Percentiles rank a stretch among this genome's conserved stretches.
Evolutionary conservation across 768 basidiomycete genomes (phyloP).

Genomic region (Auriscalpium microsporum): DNA sequence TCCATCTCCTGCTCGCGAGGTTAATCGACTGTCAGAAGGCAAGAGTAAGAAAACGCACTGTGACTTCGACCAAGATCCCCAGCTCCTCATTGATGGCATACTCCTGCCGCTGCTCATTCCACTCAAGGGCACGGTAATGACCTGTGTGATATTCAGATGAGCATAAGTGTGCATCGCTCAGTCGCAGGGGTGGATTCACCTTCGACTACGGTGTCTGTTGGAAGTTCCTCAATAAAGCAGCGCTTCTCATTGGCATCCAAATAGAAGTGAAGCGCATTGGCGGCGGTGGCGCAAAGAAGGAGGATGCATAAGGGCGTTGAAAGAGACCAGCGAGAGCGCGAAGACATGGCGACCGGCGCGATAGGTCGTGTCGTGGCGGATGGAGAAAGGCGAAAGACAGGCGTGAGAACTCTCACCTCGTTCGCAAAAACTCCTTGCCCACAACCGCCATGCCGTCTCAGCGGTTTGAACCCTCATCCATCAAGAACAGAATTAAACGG

Average conservation of each 20-base stretch:
- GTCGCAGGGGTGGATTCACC: constrained; percentile 37
- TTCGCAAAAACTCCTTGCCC: not conserved
- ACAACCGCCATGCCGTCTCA: constrained; percentile 39
- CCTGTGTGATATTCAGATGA: constrained; percentile 35
- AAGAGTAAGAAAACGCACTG: constrained; percentile 43
- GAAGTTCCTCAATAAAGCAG: constrained; percentile 95
- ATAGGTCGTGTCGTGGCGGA: not conserved
- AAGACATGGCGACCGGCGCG: constrained; percentile 1
- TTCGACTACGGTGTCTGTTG: constrained; percentile 91
- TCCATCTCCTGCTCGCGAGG: constrained; percentile 65
- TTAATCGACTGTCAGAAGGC: not conserved
- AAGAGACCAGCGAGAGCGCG: constrained; percentile 14
- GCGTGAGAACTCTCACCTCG: not conserved
- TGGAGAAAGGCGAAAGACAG: not conserved
- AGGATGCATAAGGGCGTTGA: constrained; percentile 29
- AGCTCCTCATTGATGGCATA: constrained; percentile 70
- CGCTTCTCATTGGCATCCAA: constrained; percentile 88
- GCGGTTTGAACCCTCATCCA: constrained; percentile 55
- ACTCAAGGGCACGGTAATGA: constrained; percentile 88
- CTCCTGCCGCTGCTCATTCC: constrained; percentile 61
- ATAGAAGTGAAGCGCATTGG: constrained; percentile 90
- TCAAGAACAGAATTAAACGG: constrained; percentile 85
- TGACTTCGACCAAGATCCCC: constrained; percentile 86
- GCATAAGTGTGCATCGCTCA: not conserved
- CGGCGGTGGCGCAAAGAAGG: constrained; percentile 34